Percentiles rank a stretch among this genome's conserved stretches.
These are phyloP conservation scores for Taphrina sp. DNA, from an alignment of 1,139 yeast genomes.

Conservation along the genomic window DNA sequence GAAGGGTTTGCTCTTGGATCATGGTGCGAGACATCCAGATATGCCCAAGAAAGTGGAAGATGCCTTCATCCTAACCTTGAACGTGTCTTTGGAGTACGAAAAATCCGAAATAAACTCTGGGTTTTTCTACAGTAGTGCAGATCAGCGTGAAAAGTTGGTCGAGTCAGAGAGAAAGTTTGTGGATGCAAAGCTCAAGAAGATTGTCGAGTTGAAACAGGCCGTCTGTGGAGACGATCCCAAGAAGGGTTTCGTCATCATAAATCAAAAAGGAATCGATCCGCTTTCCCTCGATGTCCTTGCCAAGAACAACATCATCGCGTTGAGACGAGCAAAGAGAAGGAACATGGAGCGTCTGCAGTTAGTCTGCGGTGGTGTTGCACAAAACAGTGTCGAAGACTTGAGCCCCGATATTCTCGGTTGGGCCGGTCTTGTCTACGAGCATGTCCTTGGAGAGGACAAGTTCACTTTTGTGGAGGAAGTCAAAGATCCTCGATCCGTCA, in stretches of 20 bases:
- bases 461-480: slow-evolving; percentile 94
- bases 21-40: slow-evolving; percentile 99
- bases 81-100: slow-evolving; percentile 94
- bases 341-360: slow-evolving; percentile 98
- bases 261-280: slow-evolving; percentile 99
- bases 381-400: slow-evolving; percentile 93
- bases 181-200: slow-evolving; percentile 87
- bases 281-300: slow-evolving; percentile 94
- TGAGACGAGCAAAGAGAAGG: slow-evolving; percentile 97
- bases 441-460: slow-evolving; percentile 93
- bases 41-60: slow-evolving; percentile 89
- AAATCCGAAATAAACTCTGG: slow-evolving; percentile 98
- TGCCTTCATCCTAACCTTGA: slow-evolving; percentile 80
- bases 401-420: slow-evolving; percentile 80
- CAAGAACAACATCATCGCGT: slow-evolving; percentile 85
- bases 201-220: slow-evolving; percentile 85
- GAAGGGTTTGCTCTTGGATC: slow-evolving; percentile 90
- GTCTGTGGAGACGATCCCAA: slow-evolving; percentile 76
- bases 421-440: slow-evolving; percentile 90
- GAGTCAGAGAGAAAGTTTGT: slow-evolving; percentile 92
- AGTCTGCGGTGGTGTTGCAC: slow-evolving; percentile 97
- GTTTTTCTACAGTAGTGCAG: slow-evolving; percentile 90
- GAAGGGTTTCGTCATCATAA: slow-evolving; percentile 87
- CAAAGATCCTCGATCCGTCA: slow-evolving; percentile 85
- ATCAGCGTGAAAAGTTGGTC: slow-evolving; percentile 92